Percentiles rank a stretch among this genome's conserved stretches.
Evolutionary conservation across 768 basidiomycete genomes (phyloP).

Genomic region (Leccinum rimulosum): DNA sequence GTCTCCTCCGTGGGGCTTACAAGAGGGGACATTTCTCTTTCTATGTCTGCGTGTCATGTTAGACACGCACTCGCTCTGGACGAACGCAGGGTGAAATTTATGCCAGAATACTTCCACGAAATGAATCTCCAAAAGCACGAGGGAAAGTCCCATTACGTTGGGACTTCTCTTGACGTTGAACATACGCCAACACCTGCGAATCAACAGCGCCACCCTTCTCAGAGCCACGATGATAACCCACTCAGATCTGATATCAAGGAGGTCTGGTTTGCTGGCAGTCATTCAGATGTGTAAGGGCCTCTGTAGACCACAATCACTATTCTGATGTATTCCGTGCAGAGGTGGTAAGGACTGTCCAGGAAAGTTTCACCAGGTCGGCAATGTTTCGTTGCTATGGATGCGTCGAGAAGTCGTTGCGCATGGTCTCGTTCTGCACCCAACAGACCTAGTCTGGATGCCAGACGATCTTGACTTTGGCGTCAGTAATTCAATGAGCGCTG

Average conservation of each 20-base stretch:
- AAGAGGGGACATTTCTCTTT: background rate
- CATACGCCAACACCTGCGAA: fast-evolving
- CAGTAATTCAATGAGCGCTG: background rate
- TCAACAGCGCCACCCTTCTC: background rate
- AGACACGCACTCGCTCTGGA: background rate
- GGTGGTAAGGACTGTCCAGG: background rate
- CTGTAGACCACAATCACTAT: background rate
- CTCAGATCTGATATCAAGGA: background rate
- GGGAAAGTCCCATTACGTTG: background rate
- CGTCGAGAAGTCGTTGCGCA: background rate
- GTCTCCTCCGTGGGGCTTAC: background rate
- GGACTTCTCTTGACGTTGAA: background rate
- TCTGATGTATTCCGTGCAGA: background rate
- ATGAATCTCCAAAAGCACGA: background rate
- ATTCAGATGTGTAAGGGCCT: background rate
- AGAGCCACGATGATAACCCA: background rate
- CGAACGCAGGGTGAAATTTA: background rate
- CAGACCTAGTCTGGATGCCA: background rate
- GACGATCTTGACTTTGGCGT: background rate
- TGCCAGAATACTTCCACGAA: background rate
- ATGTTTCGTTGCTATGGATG: background rate
- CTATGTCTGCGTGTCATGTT: background rate
- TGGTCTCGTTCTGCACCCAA: background rate
- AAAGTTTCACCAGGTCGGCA: background rate
- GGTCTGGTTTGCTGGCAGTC: background rate